These are phyloP conservation scores for Kwoniella shandongensis DNA, from an alignment of 768 basidiomycete species.

Conservation along the genomic window DNA sequence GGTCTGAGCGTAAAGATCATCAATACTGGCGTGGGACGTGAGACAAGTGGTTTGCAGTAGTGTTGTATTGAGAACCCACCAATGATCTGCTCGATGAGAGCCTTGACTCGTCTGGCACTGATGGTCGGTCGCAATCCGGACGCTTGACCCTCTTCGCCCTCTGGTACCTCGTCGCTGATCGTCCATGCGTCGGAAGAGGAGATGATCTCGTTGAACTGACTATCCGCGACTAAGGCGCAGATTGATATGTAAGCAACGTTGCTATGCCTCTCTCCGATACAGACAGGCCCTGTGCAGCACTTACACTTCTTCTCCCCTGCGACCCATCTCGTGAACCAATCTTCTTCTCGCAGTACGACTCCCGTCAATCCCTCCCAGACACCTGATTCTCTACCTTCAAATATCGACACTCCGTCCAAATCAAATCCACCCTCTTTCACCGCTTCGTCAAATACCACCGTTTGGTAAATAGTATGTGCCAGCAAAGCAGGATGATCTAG, in stretches of 20 bases:
- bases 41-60: no score
- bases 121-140: constrained; percentile 68
- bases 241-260: background rate
- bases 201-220: constrained; percentile 82
- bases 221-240: constrained; percentile 71
- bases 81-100: constrained; percentile 86
- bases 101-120: constrained; percentile 78
- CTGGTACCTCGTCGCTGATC: constrained; percentile 67
- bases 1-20: constrained; percentile 66
- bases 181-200: constrained; percentile 80
- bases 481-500: constrained; percentile 77
- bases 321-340: constrained; percentile 92
- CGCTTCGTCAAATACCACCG: constrained; percentile 79
- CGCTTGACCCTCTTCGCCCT: constrained; percentile 54
- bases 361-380: constrained; percentile 78
- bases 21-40: no score
- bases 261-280: background rate
- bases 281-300: constrained; percentile 46
- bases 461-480: constrained; percentile 94
- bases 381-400: constrained; percentile 17
- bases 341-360: constrained; percentile 73
- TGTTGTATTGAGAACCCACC: no score
- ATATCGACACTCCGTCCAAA: constrained; percentile 54
- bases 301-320: constrained; percentile 83
- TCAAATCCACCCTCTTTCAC: constrained; percentile 72